Evolutionary conservation across 2,329 filamentous ascomycete species (phyloP).

Genomic region (Cucurbitaria berberidis): DNA sequence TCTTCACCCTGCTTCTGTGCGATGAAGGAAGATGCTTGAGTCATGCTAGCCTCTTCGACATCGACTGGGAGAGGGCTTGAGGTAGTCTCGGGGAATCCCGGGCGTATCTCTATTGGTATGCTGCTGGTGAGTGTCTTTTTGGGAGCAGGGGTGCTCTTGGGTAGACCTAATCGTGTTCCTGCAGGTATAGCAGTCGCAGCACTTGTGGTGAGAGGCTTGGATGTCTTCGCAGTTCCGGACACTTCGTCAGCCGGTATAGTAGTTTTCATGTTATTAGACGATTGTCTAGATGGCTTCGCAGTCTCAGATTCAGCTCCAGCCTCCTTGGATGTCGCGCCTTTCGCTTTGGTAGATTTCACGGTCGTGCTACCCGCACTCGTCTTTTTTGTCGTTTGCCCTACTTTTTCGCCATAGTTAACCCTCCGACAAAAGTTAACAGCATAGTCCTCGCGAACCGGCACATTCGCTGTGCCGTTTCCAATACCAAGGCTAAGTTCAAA

Average conservation of each 20-base stretch:
- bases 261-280: not conserved
- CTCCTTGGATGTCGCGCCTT: not conserved
- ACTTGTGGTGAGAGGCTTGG: not conserved
- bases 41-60: not conserved
- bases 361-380: not conserved
- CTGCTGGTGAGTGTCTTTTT: not conserved
- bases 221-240: not conserved
- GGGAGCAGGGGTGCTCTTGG: not conserved
- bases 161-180: not conserved
- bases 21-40: not conserved
- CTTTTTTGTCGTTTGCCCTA: not conserved
- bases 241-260: not conserved
- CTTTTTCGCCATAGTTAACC: not conserved
- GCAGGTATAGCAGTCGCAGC: not conserved
- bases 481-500: not conserved
- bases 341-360: not conserved
- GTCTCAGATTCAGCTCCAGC: not conserved
- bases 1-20: not conserved
- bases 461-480: not conserved
- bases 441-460: constrained; percentile 1
- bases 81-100: not conserved
- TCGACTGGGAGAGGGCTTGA: not conserved
- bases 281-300: not conserved
- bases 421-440: constrained; percentile 1
- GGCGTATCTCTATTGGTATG: not conserved